phyloP scores from a whole-genome alignment of 2,329 filamentous ascomycete species.

The Penicillium fuscoglaucum region DNA sequence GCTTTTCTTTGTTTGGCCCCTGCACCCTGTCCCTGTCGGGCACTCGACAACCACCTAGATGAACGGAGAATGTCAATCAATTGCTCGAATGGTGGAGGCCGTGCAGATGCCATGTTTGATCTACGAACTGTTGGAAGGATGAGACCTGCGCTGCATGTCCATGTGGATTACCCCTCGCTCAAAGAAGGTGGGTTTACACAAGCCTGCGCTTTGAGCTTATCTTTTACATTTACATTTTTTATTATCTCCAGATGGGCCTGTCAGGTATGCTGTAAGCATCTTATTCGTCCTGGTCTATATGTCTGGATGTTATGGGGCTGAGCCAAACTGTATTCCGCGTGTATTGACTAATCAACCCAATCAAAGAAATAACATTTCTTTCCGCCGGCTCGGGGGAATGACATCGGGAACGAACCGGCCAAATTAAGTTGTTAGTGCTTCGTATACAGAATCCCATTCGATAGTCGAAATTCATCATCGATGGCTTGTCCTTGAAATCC shows the following conservation, averaged over 20 bases:
- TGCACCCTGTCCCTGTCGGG: slow-evolving; percentile 1
- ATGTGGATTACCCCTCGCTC: not conserved
- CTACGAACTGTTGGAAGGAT: not conserved
- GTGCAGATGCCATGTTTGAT: slow-evolving; percentile 4
- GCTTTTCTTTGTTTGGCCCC: slow-evolving; percentile 5
- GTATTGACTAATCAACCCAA: not conserved
- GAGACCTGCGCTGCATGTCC: not conserved
- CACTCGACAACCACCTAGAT: not conserved
- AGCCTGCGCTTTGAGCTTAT: slow-evolving; percentile 12
- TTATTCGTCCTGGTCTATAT: not conserved
- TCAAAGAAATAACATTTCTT: not conserved
- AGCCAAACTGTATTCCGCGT: not conserved
- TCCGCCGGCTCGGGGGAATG: not conserved
- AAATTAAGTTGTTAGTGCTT: not conserved
- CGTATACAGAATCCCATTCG: not conserved
- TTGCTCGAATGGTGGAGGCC: not conserved
- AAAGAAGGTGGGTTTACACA: not conserved
- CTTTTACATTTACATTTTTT: slow-evolving; percentile 1
- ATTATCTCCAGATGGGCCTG: not conserved
- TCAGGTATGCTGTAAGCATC: slow-evolving; percentile 1
- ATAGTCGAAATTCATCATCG: not conserved
- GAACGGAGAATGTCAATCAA: not conserved
- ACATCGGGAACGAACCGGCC: too few species aligned
- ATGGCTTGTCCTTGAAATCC: not conserved
- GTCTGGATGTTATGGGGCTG: not conserved